Conservation (phyloP, 306 rosid species). For the Ochetophila trinervis region DNA sequence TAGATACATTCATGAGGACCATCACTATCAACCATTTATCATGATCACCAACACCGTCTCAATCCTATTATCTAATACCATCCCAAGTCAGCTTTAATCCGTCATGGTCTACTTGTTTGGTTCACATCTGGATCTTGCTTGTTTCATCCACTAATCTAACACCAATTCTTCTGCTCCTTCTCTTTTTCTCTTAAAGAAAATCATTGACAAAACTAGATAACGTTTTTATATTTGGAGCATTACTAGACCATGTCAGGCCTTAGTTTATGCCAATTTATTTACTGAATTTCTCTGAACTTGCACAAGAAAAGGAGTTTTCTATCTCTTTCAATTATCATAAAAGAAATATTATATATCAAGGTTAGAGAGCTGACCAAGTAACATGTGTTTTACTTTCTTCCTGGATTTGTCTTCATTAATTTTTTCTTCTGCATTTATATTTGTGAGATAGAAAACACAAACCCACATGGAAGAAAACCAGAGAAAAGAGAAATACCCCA, state of each 20-base stretch:
- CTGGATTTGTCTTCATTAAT: conserved; percentile 9
- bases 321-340: background rate
- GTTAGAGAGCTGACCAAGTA: conserved; percentile 4
- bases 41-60: conserved; percentile 16
- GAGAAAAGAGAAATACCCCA: background rate
- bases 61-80: conserved; percentile 10
- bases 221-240: too few species aligned
- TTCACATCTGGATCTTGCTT: background rate
- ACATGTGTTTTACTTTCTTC: conserved; percentile 20
- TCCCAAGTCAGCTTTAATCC: conserved; percentile 18
- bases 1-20: conserved; percentile 9
- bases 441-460: conserved; percentile 10
- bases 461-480: conserved; percentile 31
- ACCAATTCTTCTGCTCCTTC: too few species aligned
- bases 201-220: too few species aligned
- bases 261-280: conserved; percentile 21
- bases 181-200: too few species aligned
- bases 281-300: conserved; percentile 13
- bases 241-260: background rate
- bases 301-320: conserved; percentile 28
- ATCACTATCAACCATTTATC: conserved; percentile 17
- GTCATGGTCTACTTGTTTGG: background rate
- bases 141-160: background rate
- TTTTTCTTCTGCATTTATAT: background rate
- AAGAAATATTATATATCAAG: background rate